Evolutionary conservation across 1,284 basidiomycete genomes (phyloP), one percentile per base, ranked within the genome.

Genomic region (Phaffia rhodozyma): DNA sequence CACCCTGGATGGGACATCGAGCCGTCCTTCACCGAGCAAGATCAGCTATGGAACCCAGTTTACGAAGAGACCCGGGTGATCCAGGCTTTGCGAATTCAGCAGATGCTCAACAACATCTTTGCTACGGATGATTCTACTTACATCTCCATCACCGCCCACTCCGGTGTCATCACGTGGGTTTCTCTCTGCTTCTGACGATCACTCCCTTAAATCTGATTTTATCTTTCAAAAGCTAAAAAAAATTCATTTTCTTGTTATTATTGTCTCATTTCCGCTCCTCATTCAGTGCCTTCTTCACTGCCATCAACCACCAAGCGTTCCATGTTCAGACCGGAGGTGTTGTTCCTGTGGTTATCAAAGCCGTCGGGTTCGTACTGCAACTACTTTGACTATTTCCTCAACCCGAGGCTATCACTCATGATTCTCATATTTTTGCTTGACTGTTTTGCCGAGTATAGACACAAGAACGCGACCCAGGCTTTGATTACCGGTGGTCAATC

Each of bases 141-240:
- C 66, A 63, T 76, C 55, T 69, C 68, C 49, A 73, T 76, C 59
- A 75, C 75, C 0, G 71, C 70, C 2, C 75, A 76, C 53, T 69
- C 70, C 9, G 75, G 75, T 9, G 69, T 71, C 21, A 75, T 75
- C 54, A 63, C 38, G 66, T 55, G 3, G 11, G 27, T 38, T 21
- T n/a, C 21, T 30, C 25, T 32, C 23, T 27, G 3, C 7, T 7
- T 20, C 58, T 9, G 29, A 20, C 20, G 9, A 30, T 2, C 23
- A 34, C 29, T 21, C 21, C n/a, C 18, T 38, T 57, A n/a, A n/a
- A n/a, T n/a, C 29, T 49, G 21, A 54, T 16, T 48, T 6, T 29
- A 16, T 43, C 9, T 11, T 20, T 50, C 13, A 16, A 43, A 43
- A 43, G 13, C 38, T 43, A 2, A 43, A 5, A n/a, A n/a, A n/a